Evolutionary conservation across 257 asterid species (phyloP).

Genomic region (Plectranthus barbatus): DNA sequence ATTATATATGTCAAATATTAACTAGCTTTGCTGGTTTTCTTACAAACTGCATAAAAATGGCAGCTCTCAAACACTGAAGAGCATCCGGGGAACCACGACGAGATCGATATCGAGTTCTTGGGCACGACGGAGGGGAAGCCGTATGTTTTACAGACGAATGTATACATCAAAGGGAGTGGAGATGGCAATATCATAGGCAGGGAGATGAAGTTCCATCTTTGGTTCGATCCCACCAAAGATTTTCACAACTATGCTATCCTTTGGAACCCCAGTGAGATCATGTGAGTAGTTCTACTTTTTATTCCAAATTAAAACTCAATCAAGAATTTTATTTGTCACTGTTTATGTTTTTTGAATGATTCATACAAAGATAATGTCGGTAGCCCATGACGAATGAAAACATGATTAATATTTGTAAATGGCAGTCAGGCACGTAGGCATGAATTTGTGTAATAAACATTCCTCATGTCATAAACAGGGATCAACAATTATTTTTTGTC

Average conservation of each 20-base stretch:
- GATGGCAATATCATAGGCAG: conserved; percentile 72
- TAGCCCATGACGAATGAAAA: background rate
- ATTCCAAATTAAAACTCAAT: too few species aligned
- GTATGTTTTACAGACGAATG: conserved; percentile 75
- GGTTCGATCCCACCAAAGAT: conserved; percentile 76
- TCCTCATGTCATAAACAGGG: background rate
- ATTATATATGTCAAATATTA: too few species aligned
- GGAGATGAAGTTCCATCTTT: conserved; percentile 72
- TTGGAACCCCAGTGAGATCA: conserved; percentile 69
- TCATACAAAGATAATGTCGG: background rate
- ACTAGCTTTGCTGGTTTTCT: too few species aligned
- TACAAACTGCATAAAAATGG: background rate
- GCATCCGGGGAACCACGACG: conserved; percentile 75
- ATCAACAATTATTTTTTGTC: background rate
- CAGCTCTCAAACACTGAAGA: conserved; percentile 70
- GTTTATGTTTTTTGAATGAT: too few species aligned
- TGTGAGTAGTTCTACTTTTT: conserved; percentile 44
- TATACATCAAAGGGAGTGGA: conserved; percentile 72
- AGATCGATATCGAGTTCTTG: conserved; percentile 75
- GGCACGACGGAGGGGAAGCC: conserved; percentile 78
- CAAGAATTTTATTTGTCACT: too few species aligned
- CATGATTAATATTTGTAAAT: background rate
- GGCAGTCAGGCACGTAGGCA: background rate
- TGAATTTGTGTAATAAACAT: background rate
- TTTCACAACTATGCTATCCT: conserved; percentile 76